Evolutionary conservation across 2,329 filamentous ascomycete genomes (phyloP).

Genomic region (Exutisphaerella laricina): DNA sequence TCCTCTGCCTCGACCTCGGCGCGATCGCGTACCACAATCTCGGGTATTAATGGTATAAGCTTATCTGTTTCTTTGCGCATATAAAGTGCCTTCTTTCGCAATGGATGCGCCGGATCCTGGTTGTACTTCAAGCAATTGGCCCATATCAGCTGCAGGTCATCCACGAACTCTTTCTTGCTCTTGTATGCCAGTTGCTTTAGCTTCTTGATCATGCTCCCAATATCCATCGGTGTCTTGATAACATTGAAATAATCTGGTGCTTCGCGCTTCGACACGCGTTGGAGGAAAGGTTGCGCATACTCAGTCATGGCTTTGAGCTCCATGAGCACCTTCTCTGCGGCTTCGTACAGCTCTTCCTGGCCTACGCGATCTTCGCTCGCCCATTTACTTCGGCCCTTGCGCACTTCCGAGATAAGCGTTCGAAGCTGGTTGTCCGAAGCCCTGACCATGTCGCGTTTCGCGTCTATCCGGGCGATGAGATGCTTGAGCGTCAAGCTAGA

Average conservation of each 20-base stretch:
- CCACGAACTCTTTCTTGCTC: constrained; percentile 84
- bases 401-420: constrained; percentile 90
- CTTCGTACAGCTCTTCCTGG: constrained; percentile 96
- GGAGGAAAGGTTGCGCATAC: constrained; percentile 92
- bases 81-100: constrained; percentile 86
- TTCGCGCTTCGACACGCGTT: constrained; percentile 92
- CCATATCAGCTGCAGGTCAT: constrained; percentile 93
- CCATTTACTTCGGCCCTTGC: constrained; percentile 98
- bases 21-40: constrained; percentile 81
- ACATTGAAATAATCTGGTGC: constrained; percentile 91
- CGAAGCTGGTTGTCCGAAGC: constrained; percentile 91
- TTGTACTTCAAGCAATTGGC: constrained; percentile 96
- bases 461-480: constrained; percentile 90
- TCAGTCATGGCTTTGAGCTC: constrained; percentile 97
- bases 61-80: constrained; percentile 99
- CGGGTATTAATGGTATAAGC: constrained; percentile 87
- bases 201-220: constrained; percentile 98
- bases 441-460: constrained; percentile 81
- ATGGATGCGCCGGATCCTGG: constrained; percentile 75
- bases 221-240: constrained; percentile 96
- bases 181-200: constrained; percentile 60
- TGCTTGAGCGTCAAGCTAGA: constrained; percentile 96
- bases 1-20: constrained; percentile 76
- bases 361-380: constrained; percentile 95
- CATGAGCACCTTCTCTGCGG: constrained; percentile 91